A percentile compares a stretch with the other conserved stretches of the same genome.
Evolutionary conservation across 176 grass and related monocot species (phyloP).

Genomic region (Zoysia japonica): DNA sequence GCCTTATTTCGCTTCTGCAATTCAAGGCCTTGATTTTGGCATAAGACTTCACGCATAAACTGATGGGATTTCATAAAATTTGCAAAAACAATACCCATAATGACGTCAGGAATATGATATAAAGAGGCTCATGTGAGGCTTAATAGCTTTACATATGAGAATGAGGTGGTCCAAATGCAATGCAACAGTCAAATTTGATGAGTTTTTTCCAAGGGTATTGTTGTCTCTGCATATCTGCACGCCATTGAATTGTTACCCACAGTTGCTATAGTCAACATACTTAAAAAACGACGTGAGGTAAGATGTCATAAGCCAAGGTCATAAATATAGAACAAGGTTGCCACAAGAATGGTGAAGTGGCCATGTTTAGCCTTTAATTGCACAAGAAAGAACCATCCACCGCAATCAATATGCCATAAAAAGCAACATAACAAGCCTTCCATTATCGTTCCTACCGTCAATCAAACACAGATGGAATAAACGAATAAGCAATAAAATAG

Average conservation of each 20-base stretch:
- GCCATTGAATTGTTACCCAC: neutral
- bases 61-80: too few species aligned
- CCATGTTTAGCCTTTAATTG: neutral
- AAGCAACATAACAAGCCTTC: neutral
- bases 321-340: neutral
- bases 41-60: too few species aligned
- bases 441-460: neutral
- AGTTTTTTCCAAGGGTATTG: neutral
- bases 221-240: neutral
- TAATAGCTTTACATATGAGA: neutral
- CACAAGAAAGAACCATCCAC: neutral
- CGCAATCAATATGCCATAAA: slow-evolving; percentile 2
- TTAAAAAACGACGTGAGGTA: neutral
- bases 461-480: too few species aligned
- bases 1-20: too few species aligned
- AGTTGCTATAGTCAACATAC: neutral
- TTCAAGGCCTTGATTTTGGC: too few species aligned
- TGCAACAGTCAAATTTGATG: neutral
- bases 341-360: neutral
- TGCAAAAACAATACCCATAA: too few species aligned
- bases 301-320: neutral
- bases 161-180: neutral
- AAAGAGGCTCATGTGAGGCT: too few species aligned
- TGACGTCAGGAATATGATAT: too few species aligned
- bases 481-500: too few species aligned